phyloP scores from a whole-genome alignment of 352 stramenopile genomes.

The Phytopythium sindhum region DNA sequence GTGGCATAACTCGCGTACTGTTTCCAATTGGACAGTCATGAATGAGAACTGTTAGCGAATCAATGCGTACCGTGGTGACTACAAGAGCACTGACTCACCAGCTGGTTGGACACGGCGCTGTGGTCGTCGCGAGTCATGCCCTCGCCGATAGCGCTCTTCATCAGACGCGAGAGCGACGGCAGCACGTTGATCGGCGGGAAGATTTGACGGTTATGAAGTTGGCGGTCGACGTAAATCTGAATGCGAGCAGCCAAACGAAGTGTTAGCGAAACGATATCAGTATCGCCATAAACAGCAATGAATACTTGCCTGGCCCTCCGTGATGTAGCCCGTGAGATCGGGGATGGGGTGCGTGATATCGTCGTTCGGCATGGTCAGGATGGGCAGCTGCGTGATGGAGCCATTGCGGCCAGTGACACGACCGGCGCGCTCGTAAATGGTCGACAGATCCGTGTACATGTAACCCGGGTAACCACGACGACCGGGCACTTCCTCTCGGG shows the following conservation, averaged over 20 bases:
- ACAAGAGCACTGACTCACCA: conserved; percentile 64
- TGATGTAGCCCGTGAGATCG: conserved; percentile 99
- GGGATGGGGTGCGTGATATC: conserved; percentile 99
- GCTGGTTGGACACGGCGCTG: conserved; percentile 97
- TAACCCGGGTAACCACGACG: conserved; percentile 99
- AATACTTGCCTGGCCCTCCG: conserved; percentile 92
- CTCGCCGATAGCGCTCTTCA: conserved; percentile 99
- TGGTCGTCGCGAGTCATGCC: conserved; percentile 99
- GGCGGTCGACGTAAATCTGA: conserved; percentile 97
- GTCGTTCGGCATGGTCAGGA: conserved; percentile 99
- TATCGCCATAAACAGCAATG: not conserved
- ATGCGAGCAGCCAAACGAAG: not conserved
- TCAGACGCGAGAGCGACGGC: conserved; percentile 97
- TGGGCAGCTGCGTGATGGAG: conserved; percentile 99
- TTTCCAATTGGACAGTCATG: conserved; percentile 8
- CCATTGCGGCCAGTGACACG: conserved; percentile 97
- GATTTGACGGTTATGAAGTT: conserved; percentile 98
- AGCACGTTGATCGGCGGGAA: conserved; percentile 99
- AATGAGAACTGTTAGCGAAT: not conserved
- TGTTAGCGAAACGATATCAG: not conserved
- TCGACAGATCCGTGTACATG: conserved; percentile 99
- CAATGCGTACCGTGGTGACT: not conserved
- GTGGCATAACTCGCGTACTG: conserved; percentile 86
- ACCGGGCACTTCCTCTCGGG: conserved; percentile 95
- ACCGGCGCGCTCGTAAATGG: conserved; percentile 98